Base-by-base conservation (phyloP, 306 rosid species). In the Nissolia schottii region DNA sequence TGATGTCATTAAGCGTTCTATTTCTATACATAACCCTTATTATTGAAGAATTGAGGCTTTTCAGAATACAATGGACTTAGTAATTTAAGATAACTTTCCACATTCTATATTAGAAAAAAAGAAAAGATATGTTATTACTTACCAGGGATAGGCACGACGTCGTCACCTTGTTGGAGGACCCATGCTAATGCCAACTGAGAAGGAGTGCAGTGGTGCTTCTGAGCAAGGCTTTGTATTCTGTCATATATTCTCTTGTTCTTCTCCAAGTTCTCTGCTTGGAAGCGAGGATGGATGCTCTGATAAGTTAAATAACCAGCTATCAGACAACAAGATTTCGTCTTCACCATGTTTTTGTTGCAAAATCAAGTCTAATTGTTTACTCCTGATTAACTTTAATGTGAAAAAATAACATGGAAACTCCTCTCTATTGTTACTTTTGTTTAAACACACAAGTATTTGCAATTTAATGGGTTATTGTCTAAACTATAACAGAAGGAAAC, bases 151-250 rank as follows among this genome's bases (percentile, higher is more conserved):
- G 71, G 78, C 41, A 15, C 71, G 37, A 82, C 83, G 59, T 82
- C 88, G 34, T 82, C 78, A 40, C 88, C 95, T 80, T 76, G 82
- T 7, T 76, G 79, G 22, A 89, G 82, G 60, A 86, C 68, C 91
- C 91, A 84, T 32, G 89, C 83, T 24, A 86, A 61, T 28, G 91
- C 80, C 31, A 86, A 82, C 61, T 86, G 91, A 41, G 84, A 70
- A 61, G 91, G 62, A 53, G 74, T 37, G 78, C 84, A 84, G 16
- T 63, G 74, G 67, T 84, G 81, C 74, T 57, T 88, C 56, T 49
- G 31, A 7, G 82, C 74, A 34, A 89, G 80, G 45, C 23, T 67
- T 77, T 84, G 89, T 16, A 88, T 48, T 66, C 76, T 82, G 12
- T 71, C 58, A 59, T 75, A 88, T 23, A 82, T 60, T 2, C n/a